Conservation (phyloP, 768 basidiomycete genomes). For the Lactarius pseudohatsudake region DNA sequence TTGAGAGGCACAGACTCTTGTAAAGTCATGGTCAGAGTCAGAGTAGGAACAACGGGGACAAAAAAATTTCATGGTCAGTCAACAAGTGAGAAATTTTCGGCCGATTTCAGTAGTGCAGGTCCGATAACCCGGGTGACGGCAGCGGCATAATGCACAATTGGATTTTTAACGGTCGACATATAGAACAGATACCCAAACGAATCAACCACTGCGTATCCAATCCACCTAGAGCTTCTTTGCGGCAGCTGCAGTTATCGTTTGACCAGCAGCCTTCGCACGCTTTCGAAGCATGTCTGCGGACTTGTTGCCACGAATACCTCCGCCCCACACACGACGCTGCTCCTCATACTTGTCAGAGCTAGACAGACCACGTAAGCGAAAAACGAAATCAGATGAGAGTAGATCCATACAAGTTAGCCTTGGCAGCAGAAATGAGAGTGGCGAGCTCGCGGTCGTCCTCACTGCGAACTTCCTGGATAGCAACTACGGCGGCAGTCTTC, state of each 20-base stretch:
- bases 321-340: slow-evolving; percentile 89
- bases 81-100: not conserved
- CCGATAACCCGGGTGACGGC: not conserved
- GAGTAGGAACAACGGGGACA: not conserved
- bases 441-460: slow-evolving; percentile 94
- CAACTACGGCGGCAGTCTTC: slow-evolving; percentile 93
- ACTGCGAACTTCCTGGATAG: slow-evolving; percentile 90
- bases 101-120: not conserved
- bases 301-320: slow-evolving; percentile 94
- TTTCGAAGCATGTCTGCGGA: slow-evolving; percentile 91
- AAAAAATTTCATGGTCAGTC: not conserved
- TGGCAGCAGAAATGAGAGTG: slow-evolving; percentile 88
- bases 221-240: slow-evolving; percentile 61
- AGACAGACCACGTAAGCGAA: slow-evolving; percentile 2
- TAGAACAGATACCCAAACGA: not conserved
- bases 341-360: slow-evolving; percentile 95
- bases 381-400: not conserved
- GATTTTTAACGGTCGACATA: not conserved
- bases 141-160: not conserved
- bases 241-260: slow-evolving; percentile 52
- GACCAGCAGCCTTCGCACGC: slow-evolving; percentile 89
- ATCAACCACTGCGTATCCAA: not conserved
- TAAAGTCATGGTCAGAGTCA: slow-evolving; percentile 7
- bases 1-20: slow-evolving; percentile 14
- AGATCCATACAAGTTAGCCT: slow-evolving; percentile 87